Percentiles rank a stretch among this genome's conserved stretches.
Conservation (phyloP, 2,329 filamentous ascomycete genomes). For the Colletotrichum spinosum region DNA sequence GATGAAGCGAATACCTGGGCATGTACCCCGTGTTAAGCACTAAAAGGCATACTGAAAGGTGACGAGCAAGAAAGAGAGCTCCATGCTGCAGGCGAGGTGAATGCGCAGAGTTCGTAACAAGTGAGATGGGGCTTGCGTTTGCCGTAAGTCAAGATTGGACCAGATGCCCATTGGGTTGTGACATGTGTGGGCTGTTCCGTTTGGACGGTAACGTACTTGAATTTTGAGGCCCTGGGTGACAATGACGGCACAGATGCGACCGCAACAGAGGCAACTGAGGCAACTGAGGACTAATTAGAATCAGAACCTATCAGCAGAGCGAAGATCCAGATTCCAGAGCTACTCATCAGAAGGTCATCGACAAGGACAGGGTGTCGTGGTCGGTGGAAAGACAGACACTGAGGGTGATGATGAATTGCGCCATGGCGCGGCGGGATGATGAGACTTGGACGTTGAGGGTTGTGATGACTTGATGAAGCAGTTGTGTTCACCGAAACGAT, state of each 20-base stretch:
- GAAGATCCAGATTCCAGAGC: too few relatives aligned
- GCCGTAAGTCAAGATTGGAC: constrained; percentile 35
- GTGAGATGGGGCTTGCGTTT: constrained; percentile 35
- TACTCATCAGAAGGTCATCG: too few relatives aligned
- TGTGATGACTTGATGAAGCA: constrained; percentile 12
- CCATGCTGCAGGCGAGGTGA: constrained; percentile 27
- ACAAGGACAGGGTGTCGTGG: too few relatives aligned
- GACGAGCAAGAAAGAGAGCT: constrained; percentile 4
- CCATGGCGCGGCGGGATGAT: constrained; percentile 32
- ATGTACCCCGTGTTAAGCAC: too few relatives aligned
- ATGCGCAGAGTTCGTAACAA: constrained; percentile 33
- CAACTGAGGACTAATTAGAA: not conserved
- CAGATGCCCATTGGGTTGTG: constrained; percentile 21
- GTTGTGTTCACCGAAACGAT: constrained; percentile 1
- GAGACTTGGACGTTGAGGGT: constrained; percentile 4
- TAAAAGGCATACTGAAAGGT: not conserved
- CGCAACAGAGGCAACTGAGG: not conserved
- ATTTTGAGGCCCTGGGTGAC: constrained; percentile 1
- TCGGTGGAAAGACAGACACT: too few relatives aligned
- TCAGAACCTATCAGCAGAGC: too few relatives aligned
- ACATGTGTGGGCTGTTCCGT: constrained; percentile 18
- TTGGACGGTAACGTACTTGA: constrained; percentile 17
- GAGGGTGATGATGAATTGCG: constrained; percentile 7
- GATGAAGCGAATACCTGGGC: constrained; percentile 8
- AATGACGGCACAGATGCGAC: constrained; percentile 3